These are phyloP conservation scores for Rhodocollybia butyracea DNA, from an alignment of 768 basidiomycete genomes.

Conservation along the genomic window DNA sequence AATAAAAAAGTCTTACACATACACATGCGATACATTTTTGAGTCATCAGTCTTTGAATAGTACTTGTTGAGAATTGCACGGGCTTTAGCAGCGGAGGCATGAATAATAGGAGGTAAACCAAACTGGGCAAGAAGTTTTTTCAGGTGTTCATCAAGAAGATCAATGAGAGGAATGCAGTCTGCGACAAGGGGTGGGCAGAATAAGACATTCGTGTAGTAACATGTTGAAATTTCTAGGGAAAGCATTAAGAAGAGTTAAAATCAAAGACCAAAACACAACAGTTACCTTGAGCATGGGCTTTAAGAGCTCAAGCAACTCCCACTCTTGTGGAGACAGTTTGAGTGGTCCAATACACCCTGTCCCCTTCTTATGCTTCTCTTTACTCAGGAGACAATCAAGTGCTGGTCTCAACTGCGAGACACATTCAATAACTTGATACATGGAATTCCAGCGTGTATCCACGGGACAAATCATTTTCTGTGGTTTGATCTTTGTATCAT, in stretches of 20 bases:
- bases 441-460: conserved; percentile 23
- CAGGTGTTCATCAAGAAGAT: conserved; percentile 10
- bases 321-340: conserved; percentile 10
- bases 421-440: conserved; percentile 14
- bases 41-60: conserved; percentile 13
- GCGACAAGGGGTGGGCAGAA: conserved; percentile 6
- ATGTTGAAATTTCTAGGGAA: background rate
- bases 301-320: conserved; percentile 13
- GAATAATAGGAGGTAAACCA: background rate
- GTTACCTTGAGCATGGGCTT: conserved; percentile 8
- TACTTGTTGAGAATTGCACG: conserved; percentile 14
- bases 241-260: background rate
- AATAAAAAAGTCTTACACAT: conserved; percentile 13
- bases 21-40: conserved; percentile 12
- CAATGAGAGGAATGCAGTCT: conserved; percentile 16
- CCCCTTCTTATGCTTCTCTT: background rate
- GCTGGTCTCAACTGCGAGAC: conserved; percentile 10
- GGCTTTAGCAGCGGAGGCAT: conserved; percentile 6
- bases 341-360: background rate
- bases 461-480: conserved; percentile 18
- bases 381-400: background rate
- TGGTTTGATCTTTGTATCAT: background rate
- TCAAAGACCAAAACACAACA: background rate
- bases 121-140: background rate
- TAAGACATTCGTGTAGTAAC: conserved; percentile 13